phyloP scores from a whole-genome alignment of 2,329 filamentous ascomycete species.

The Beauveria australis region DNA sequence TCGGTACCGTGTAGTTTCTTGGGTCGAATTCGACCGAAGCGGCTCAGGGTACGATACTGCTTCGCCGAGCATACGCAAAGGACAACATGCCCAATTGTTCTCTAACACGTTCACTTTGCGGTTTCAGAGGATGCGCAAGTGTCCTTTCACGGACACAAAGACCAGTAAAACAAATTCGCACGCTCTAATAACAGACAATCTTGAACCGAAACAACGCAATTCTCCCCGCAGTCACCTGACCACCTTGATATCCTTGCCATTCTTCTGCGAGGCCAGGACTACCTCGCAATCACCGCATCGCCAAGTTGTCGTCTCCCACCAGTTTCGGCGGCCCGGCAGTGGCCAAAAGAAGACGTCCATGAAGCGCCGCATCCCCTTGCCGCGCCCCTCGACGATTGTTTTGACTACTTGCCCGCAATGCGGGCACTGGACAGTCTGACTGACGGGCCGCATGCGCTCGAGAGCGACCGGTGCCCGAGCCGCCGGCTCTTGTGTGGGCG shows the following conservation, averaged over 20 bases:
- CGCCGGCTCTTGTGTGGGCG: not conserved
- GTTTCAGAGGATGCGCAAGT: not conserved
- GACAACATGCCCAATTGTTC: not conserved
- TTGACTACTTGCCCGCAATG: conserved; percentile 17
- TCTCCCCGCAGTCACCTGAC: not conserved
- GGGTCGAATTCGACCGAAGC: not conserved
- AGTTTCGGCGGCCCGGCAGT: conserved; percentile 16
- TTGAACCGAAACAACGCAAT: not conserved
- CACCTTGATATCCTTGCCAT: conserved; percentile 6
- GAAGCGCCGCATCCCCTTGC: conserved; percentile 19
- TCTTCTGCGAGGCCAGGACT: conserved; percentile 15
- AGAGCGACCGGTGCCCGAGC: not conserved
- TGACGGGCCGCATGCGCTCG: not conserved
- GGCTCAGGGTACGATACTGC: not conserved
- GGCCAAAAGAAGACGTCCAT: conserved; percentile 20
- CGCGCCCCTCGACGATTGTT: conserved; percentile 15
- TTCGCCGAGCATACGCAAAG: not conserved
- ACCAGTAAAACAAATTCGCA: not conserved
- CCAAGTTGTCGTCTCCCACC: conserved; percentile 16
- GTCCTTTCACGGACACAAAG: too few relatives aligned
- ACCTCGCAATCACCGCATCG: conserved; percentile 18
- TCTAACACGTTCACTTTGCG: not conserved
- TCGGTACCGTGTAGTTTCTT: not conserved
- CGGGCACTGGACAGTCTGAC: conserved; percentile 20
- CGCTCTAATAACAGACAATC: not conserved